Conservation (phyloP, 2,329 filamentous ascomycete species). For the Hymenotorrendiella dingleyae region DNA sequence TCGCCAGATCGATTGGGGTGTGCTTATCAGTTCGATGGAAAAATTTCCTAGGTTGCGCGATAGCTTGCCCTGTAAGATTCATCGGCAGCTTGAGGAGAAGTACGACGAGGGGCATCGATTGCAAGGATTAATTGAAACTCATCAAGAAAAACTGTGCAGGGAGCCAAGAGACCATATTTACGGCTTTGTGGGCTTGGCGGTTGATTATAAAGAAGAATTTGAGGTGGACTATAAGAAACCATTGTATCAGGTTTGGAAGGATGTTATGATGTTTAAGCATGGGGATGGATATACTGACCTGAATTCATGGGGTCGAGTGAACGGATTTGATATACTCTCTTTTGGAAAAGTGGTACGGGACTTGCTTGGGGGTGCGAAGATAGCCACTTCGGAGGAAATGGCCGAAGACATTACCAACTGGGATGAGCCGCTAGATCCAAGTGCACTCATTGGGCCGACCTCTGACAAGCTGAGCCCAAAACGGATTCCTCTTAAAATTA, state of each 20-base stretch:
- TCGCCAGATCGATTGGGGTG: neutral
- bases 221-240: conserved; percentile 28
- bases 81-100: neutral
- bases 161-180: conserved; percentile 31
- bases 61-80: neutral
- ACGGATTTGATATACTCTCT: no score
- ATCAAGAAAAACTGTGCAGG: conserved; percentile 22
- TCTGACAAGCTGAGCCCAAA: no score
- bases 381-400: no score
- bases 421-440: no score
- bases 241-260: conserved; percentile 25
- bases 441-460: no score
- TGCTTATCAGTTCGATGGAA: neutral
- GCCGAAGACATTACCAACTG: no score
- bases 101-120: neutral
- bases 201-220: conserved; percentile 21
- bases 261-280: conserved; percentile 27
- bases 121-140: neutral
- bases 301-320: no score
- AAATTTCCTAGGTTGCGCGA: neutral
- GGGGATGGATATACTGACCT: no score
- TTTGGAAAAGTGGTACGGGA: no score
- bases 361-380: no score
- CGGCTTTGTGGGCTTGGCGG: conserved; percentile 27
- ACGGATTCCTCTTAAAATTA: no score